Evolutionary conservation across 306 rosid genomes (phyloP), one percentile per base, ranked within the genome.

Genomic region (Cucumis melo): DNA sequence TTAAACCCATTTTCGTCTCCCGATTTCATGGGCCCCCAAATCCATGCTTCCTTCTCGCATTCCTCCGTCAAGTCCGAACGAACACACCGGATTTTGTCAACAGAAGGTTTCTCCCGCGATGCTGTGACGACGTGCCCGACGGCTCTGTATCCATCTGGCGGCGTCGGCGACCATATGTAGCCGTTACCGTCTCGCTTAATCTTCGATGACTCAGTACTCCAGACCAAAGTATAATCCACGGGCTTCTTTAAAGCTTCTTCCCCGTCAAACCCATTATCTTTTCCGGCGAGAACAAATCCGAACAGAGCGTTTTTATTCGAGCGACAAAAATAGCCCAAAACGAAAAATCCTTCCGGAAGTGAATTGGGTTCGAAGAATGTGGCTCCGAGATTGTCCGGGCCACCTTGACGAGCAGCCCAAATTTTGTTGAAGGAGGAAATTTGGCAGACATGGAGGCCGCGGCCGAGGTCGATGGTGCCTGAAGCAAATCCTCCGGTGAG

Each of bases 111-210:
- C 5, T 77, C 79, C 13, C 82, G 75, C 1, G 91, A 76, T 72
- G 44, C 79, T 14, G 96, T 93, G 80, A 89, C 84, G 11, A 89
- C 85, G 29, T 84, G 76, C 39, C 98, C 96, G 1, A 88, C 32
- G 3, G 96, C 88, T 81, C 86, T 85, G 74, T 93, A 93, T 3
- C 98, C 96, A 17, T 78, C 66, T 0, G 91, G 90, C 11, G 98
- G 77, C 10, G 72, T 75, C 42, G 98, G 98, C 51, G 83, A 64
- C 98, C 96, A 93, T 63, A 93, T 29, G 58, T 87, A 93, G 10
- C 85, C 88, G 42, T 82, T 46, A 5, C 77, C 81, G 14, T 91
- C 90, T 82, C 83, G 81, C 72, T 82, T 79, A 46, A 84, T 80
- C 0, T 61, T 75, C 44, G 60, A 12, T 3, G 89, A 79, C 78